phyloP scores from a whole-genome alignment of 2,329 filamentous ascomycete species.

The Pseudopyricularia javanii region DNA sequence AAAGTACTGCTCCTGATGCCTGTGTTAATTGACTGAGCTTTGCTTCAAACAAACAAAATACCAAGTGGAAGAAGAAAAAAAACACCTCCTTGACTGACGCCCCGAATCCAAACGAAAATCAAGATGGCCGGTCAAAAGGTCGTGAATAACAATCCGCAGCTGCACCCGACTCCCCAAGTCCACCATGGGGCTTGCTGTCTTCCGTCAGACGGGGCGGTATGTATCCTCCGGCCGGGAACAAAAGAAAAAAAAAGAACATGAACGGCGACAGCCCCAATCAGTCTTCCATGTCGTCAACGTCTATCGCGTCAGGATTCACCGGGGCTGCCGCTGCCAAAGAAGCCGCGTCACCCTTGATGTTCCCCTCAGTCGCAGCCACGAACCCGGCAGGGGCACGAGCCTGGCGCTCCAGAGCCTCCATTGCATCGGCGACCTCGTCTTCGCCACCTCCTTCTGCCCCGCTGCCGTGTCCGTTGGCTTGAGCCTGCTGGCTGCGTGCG shows the following conservation, averaged over 20 bases:
- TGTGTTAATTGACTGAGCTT: too few relatives aligned
- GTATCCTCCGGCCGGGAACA: too few relatives aligned
- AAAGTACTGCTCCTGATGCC: too few relatives aligned
- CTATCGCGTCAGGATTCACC: constrained; percentile 76
- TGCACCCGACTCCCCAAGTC: too few relatives aligned
- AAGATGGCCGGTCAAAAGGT: too few relatives aligned
- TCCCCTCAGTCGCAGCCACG: constrained; percentile 68
- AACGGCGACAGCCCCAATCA: constrained; percentile 7
- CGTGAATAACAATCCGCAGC: too few relatives aligned
- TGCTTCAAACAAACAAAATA: too few relatives aligned
- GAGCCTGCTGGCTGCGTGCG: constrained; percentile 58
- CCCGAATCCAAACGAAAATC: too few relatives aligned
- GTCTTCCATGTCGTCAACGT: constrained; percentile 63
- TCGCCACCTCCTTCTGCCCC: constrained; percentile 18
- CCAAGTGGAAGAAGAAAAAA: too few relatives aligned
- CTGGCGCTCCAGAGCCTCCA: constrained; percentile 80
- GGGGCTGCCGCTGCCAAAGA: constrained; percentile 26
- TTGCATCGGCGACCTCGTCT: constrained; percentile 58
- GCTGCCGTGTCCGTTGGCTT: constrained; percentile 28
- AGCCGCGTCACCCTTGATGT: constrained; percentile 40
- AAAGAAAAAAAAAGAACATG: not conserved
- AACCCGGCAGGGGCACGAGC: constrained; percentile 84
- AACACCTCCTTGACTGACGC: too few relatives aligned
- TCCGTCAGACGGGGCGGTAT: too few relatives aligned
- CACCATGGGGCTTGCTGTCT: too few relatives aligned